A percentile compares a stretch with the other conserved stretches of the same genome.
Conservation (phyloP, 1,139 yeast species). For the Arxiozyma heterogenica region DNA sequence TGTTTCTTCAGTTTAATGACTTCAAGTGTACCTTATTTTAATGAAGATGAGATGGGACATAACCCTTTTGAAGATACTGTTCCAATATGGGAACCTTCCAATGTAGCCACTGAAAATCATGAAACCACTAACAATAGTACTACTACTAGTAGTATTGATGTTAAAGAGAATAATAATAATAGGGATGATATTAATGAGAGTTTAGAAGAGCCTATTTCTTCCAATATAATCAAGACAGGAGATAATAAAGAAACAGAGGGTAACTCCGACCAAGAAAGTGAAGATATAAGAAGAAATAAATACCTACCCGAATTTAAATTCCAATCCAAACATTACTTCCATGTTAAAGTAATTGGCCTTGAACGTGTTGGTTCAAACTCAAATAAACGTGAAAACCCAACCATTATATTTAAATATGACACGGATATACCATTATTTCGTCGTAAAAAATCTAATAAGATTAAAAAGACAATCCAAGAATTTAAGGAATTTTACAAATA, state of each 20-base stretch:
- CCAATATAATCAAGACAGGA: background rate
- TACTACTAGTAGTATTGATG: background rate
- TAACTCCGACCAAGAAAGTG: slow-evolving; percentile 23
- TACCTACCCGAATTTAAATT: slow-evolving; percentile 18
- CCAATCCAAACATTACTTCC: slow-evolving; percentile 18
- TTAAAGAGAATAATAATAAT: background rate
- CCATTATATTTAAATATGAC: slow-evolving; percentile 31
- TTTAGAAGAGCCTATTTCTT: background rate
- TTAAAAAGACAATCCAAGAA: slow-evolving; percentile 77
- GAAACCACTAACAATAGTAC: background rate
- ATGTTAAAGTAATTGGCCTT: slow-evolving; percentile 29
- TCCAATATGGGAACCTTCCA: background rate
- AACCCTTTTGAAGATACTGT: slow-evolving; percentile 20
- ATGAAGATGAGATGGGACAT: slow-evolving; percentile 17
- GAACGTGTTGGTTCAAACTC: slow-evolving; percentile 32
- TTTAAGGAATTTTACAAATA: slow-evolving; percentile 68
- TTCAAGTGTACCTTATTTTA: slow-evolving; percentile 1
- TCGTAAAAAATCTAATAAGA: slow-evolving; percentile 57
- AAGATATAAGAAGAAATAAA: slow-evolving; percentile 1
- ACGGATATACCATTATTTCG: slow-evolving; percentile 70
- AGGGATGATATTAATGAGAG: background rate
- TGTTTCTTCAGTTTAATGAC: background rate
- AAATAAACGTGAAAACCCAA: slow-evolving; percentile 34
- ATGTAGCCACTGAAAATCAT: background rate
- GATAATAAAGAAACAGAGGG: background rate